Conservation (phyloP, 768 basidiomycete species). For the Boletus subparvulus region DNA sequence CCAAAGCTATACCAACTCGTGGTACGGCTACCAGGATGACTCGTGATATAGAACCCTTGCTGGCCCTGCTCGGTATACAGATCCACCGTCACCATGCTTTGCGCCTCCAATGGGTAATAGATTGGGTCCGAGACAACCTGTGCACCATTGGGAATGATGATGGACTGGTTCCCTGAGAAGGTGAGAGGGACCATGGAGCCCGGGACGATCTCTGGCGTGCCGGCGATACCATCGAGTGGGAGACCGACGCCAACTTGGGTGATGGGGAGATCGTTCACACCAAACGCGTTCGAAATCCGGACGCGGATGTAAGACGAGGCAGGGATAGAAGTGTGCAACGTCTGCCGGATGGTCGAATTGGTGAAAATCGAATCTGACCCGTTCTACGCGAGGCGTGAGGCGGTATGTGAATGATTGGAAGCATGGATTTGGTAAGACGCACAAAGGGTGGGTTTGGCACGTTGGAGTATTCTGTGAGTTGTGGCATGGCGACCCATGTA, state of each 20-base stretch:
- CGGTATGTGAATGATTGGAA: neutral
- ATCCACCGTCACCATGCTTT: slow-evolving; percentile 1
- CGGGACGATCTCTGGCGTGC: neutral
- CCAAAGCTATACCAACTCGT: slow-evolving; percentile 4
- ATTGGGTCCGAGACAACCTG: neutral
- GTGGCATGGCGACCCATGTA: slow-evolving; percentile 9
- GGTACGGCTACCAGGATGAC: slow-evolving; percentile 1
- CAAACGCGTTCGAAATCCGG: slow-evolving; percentile 2
- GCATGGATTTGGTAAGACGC: neutral
- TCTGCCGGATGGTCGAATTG: slow-evolving; percentile 3
- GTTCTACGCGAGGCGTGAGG: slow-evolving; percentile 7
- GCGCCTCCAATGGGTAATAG: neutral
- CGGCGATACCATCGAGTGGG: neutral
- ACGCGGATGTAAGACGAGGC: slow-evolving; percentile 1
- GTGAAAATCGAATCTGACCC: slow-evolving; percentile 1
- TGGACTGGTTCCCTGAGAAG: slow-evolving; percentile 3
- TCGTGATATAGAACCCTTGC: slow-evolving; percentile 1
- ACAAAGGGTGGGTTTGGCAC: slow-evolving; percentile 5
- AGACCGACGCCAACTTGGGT: neutral
- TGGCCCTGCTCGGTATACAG: slow-evolving; percentile 1
- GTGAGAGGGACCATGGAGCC: neutral
- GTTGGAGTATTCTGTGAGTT: slow-evolving; percentile 3
- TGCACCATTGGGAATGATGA: neutral
- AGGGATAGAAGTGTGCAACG: neutral
- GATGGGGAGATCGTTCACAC: neutral